Conservation (phyloP, 1,139 yeast species). For the Pichiaceae sp. region DNA sequence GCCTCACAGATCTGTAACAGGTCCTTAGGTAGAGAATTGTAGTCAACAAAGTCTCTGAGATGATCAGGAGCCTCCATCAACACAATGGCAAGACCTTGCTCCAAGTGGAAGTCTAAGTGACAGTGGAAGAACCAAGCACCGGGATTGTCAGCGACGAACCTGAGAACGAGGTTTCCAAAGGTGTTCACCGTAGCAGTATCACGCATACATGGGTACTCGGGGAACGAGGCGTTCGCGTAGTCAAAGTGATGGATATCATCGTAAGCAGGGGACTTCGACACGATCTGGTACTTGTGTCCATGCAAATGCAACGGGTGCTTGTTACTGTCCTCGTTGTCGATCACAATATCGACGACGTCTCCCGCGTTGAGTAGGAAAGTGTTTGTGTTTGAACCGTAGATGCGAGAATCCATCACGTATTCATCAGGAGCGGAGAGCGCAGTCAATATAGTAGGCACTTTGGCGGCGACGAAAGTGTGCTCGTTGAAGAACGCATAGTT, state of each 20-base stretch:
- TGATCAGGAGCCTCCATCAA: constrained; percentile 58
- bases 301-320: constrained; percentile 81
- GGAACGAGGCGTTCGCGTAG: constrained; percentile 39
- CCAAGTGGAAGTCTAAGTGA: constrained; percentile 76
- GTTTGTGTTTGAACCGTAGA: constrained; percentile 65
- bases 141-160: constrained; percentile 72
- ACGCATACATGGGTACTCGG: constrained; percentile 53
- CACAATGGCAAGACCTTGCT: constrained; percentile 65
- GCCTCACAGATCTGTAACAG: constrained; percentile 40
- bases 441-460: constrained; percentile 56
- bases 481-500: constrained; percentile 73
- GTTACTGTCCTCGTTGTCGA: constrained; percentile 67
- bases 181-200: constrained; percentile 61
- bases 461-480: constrained; percentile 52
- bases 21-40: constrained; percentile 25
- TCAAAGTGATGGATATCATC: constrained; percentile 47
- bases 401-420: constrained; percentile 34
- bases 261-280: constrained; percentile 45
- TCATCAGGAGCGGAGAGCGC: constrained; percentile 46
- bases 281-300: constrained; percentile 67
- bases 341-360: constrained; percentile 58
- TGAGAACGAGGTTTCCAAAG: constrained; percentile 55
- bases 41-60: constrained; percentile 16
- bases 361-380: constrained; percentile 51
- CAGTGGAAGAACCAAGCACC: constrained; percentile 84